Conservation (phyloP, 768 basidiomycete genomes). For the Leccinum pellstonianum region DNA sequence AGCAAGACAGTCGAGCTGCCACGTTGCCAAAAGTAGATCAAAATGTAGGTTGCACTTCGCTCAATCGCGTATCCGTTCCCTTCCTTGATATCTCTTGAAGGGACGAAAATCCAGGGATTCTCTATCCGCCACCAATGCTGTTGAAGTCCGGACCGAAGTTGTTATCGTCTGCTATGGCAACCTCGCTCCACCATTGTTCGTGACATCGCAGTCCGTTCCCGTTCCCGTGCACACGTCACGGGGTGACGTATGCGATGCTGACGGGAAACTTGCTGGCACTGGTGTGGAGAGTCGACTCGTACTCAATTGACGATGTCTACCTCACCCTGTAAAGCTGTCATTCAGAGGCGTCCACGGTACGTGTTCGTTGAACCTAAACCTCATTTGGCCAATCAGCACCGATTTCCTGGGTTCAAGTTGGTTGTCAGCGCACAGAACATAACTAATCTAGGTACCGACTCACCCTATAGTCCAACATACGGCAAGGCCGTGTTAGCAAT, state of each 20-base stretch:
- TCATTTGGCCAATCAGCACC: slow-evolving; percentile 19
- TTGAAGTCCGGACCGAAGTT: slow-evolving; percentile 37
- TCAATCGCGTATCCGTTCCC: slow-evolving; percentile 31
- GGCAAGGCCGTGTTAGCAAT: not conserved
- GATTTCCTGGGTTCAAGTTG: slow-evolving; percentile 15
- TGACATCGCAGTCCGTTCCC: slow-evolving; percentile 27
- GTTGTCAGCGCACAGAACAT: not conserved
- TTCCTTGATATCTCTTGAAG: not conserved
- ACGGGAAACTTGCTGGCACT: slow-evolving; percentile 7
- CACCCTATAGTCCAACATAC: not conserved
- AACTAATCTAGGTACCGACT: not conserved
- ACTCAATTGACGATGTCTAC: slow-evolving; percentile 31
- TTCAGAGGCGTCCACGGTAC: not conserved
- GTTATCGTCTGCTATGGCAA: slow-evolving; percentile 19
- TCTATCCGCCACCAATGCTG: slow-evolving; percentile 34
- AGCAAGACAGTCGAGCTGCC: slow-evolving; percentile 33
- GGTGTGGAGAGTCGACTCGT: slow-evolving; percentile 27
- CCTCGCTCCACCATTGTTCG: slow-evolving; percentile 30
- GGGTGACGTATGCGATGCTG: not conserved
- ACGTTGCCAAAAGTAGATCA: slow-evolving; percentile 40
- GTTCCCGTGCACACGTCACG: not conserved
- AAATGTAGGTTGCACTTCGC: slow-evolving; percentile 30
- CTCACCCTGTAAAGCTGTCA: slow-evolving; percentile 15
- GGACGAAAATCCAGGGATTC: not conserved
- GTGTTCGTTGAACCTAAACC: not conserved